A percentile compares a stretch with the other conserved stretches of the same genome.
Conservation (phyloP, 2,329 filamentous ascomycete species). For the Alternaria sp. region DNA sequence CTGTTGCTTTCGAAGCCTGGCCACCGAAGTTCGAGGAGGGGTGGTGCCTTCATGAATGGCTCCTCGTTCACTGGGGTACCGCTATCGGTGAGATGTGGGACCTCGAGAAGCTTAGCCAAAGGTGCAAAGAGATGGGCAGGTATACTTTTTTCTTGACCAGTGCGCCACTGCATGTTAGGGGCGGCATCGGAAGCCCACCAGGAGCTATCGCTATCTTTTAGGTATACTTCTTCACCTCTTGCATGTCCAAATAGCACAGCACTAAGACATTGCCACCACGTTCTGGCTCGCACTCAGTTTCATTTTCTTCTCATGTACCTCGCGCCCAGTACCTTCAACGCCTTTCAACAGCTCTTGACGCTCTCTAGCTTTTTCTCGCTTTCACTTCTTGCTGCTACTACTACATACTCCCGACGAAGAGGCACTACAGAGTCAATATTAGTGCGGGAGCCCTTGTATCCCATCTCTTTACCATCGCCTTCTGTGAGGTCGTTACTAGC, state of each 20-base stretch:
- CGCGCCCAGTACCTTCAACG: neutral
- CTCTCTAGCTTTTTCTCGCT: neutral
- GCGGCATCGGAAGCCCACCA: slow-evolving; percentile 51
- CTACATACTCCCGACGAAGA: neutral
- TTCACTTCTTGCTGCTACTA: neutral
- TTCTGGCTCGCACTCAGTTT: neutral
- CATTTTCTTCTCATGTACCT: neutral
- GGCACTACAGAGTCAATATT: neutral
- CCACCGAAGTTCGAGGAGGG: slow-evolving; percentile 40
- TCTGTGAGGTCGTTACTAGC: neutral
- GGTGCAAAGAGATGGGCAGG: slow-evolving; percentile 62
- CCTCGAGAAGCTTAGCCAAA: slow-evolving; percentile 60
- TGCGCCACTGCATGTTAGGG: slow-evolving; percentile 65
- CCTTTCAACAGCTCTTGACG: neutral
- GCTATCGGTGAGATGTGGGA: slow-evolving; percentile 51
- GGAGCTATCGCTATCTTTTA: slow-evolving; percentile 48
- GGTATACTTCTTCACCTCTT: neutral
- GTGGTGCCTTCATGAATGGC: slow-evolving; percentile 47
- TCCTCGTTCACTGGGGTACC: slow-evolving; percentile 41
- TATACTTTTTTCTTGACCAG: slow-evolving; percentile 71
- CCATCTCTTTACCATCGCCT: neutral
- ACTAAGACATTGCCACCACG: neutral
- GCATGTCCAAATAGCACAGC: neutral
- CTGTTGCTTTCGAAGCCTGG: slow-evolving; percentile 52
- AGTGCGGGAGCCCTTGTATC: neutral